Percentiles rank a stretch among this genome's conserved stretches.
phyloP scores from a whole-genome alignment of 2,329 filamentous ascomycete genomes.

The Aaosphaeria arxii region DNA sequence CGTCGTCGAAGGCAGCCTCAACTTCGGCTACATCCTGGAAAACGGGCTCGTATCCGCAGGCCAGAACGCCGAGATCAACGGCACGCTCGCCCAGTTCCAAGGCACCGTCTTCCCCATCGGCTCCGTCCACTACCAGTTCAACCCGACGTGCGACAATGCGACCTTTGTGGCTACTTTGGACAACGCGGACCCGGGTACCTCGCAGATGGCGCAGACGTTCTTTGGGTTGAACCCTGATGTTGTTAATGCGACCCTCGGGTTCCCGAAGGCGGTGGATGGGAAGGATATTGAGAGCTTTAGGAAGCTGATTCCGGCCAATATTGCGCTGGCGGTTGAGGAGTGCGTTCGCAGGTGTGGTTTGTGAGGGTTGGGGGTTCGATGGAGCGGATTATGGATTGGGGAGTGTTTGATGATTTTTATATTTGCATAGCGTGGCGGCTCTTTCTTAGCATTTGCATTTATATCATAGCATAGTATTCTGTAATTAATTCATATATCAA shows the following conservation, averaged over 20 bases:
- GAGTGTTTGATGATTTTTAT: too few relatives aligned
- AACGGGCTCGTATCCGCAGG: conserved; percentile 39
- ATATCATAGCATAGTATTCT: too few relatives aligned
- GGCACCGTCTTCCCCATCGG: conserved; percentile 49
- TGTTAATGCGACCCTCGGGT: conserved; percentile 37
- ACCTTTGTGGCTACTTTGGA: conserved; percentile 45
- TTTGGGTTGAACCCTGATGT: conserved; percentile 38
- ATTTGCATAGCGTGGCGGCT: too few relatives aligned
- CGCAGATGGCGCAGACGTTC: conserved; percentile 43
- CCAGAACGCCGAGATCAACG: conserved; percentile 38
- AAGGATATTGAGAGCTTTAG: conserved; percentile 37
- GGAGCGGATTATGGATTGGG: too few relatives aligned
- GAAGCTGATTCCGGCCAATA: conserved; percentile 43
- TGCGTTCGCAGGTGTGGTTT: background rate
- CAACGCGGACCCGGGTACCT: conserved; percentile 43
- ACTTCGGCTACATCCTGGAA: conserved; percentile 48
- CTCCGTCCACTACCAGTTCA: conserved; percentile 49
- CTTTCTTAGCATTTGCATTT: too few relatives aligned
- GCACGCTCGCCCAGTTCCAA: conserved; percentile 40
- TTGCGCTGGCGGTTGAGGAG: conserved; percentile 51
- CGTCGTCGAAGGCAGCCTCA: conserved; percentile 40
- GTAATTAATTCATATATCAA: too few relatives aligned
- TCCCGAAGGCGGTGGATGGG: conserved; percentile 30
- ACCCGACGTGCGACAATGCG: conserved; percentile 44
- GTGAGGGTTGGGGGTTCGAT: background rate